Percentiles rank a stretch among this genome's conserved stretches.
Evolutionary conservation across 2,329 filamentous ascomycete genomes (phyloP).

Genomic region (Fulvia fulva): DNA sequence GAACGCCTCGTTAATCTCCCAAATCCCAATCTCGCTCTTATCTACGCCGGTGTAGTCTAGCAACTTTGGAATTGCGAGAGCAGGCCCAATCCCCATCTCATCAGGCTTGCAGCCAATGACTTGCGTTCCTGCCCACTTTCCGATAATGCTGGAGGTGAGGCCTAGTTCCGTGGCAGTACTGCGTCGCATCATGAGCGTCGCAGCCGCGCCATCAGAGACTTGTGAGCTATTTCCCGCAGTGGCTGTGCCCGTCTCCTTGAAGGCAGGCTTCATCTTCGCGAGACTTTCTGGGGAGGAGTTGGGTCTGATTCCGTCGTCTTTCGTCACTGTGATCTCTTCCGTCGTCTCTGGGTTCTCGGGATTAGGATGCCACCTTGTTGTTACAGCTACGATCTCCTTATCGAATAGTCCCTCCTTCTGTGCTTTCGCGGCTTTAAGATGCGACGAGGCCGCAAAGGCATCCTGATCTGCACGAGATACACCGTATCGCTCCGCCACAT

Average conservation of each 20-base stretch:
- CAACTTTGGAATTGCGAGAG: constrained; percentile 78
- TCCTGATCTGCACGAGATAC: constrained; percentile 76
- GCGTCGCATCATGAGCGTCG: constrained; percentile 78
- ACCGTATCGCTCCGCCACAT: constrained; percentile 74
- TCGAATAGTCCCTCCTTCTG: constrained; percentile 67
- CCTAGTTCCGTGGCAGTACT: constrained; percentile 72
- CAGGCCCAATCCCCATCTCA: constrained; percentile 91
- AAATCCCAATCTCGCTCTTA: constrained; percentile 69
- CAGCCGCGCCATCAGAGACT: constrained; percentile 83
- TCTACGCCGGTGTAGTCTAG: constrained; percentile 64
- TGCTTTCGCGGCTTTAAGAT: constrained; percentile 68
- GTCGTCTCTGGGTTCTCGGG: constrained; percentile 49
- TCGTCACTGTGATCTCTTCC: constrained; percentile 62
- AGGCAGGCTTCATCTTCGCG: constrained; percentile 78
- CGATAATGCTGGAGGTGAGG: constrained; percentile 65
- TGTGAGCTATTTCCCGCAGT: constrained; percentile 86
- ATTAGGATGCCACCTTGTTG: constrained; percentile 64
- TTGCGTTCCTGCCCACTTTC: constrained; percentile 73
- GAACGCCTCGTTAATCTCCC: constrained; percentile 90
- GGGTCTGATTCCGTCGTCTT: constrained; percentile 79
- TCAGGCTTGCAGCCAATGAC: constrained; percentile 78
- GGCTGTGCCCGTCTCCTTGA: constrained; percentile 67
- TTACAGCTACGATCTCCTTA: constrained; percentile 74
- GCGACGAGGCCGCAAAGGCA: constrained; percentile 70
- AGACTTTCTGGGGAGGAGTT: constrained; percentile 66